Percentiles rank a stretch among this genome's conserved stretches.
Evolutionary conservation across 2,329 filamentous ascomycete genomes (phyloP).

Genomic region (Pyrenophora graminea): DNA sequence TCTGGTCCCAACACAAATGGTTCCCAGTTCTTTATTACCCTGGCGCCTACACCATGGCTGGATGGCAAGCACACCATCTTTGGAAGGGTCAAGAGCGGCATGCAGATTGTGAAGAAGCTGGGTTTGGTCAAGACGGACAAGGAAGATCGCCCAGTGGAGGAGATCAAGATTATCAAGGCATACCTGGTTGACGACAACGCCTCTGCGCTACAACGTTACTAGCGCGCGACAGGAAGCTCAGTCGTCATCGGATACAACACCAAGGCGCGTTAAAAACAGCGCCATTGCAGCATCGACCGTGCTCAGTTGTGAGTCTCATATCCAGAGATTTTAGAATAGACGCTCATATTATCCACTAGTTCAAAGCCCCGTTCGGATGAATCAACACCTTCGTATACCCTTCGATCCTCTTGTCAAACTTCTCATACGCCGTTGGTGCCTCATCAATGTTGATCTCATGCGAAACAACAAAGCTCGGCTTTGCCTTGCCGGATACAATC

Average conservation of each 20-base stretch:
- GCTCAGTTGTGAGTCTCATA: slow-evolving; percentile 4
- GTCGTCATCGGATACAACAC: background rate
- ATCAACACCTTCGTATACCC: slow-evolving; percentile 71
- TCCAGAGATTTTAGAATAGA: background rate
- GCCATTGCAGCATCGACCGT: background rate
- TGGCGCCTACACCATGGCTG: slow-evolving; percentile 93
- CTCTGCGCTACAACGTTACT: slow-evolving; percentile 38
- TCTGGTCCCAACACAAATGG: slow-evolving; percentile 91
- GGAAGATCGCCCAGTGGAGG: slow-evolving; percentile 79
- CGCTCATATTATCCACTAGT: slow-evolving; percentile 19
- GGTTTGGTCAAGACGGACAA: slow-evolving; percentile 81
- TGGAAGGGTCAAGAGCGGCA: slow-evolving; percentile 81
- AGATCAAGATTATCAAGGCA: slow-evolving; percentile 78
- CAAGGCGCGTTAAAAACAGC: background rate
- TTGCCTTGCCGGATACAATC: slow-evolving; percentile 66
- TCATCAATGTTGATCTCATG: slow-evolving; percentile 68
- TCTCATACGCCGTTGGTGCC: slow-evolving; percentile 64
- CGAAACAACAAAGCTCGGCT: slow-evolving; percentile 68
- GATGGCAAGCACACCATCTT: slow-evolving; percentile 98
- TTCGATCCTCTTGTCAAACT: slow-evolving; percentile 68
- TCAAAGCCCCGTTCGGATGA: slow-evolving; percentile 61
- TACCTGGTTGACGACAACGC: slow-evolving; percentile 67
- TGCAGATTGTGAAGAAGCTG: slow-evolving; percentile 84
- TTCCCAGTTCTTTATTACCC: slow-evolving; percentile 92
- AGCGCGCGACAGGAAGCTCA: background rate